These are phyloP conservation scores for Tylopilus vinaceipallidus DNA, from an alignment of 768 basidiomycete species.

Conservation along the genomic window DNA sequence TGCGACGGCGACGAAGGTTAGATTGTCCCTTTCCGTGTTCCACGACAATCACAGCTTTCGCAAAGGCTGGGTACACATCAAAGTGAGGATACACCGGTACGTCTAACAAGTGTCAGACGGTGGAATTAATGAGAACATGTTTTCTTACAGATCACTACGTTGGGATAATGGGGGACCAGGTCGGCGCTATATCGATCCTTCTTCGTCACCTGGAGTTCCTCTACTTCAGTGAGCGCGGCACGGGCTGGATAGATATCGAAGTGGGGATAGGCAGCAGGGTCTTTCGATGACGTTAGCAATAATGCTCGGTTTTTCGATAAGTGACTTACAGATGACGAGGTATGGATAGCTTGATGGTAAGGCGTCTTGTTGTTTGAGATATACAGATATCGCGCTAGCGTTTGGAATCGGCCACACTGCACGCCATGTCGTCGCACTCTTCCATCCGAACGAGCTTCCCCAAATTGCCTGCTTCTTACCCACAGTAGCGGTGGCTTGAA, in stretches of 20 bases:
- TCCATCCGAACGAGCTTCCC: slow-evolving; percentile 26
- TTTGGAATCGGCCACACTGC: slow-evolving; percentile 17
- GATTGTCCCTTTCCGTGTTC: slow-evolving; percentile 1
- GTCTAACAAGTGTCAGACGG: slow-evolving; percentile 18
- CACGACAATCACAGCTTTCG: background rate
- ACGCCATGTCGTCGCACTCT: slow-evolving; percentile 14
- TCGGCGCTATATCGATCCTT: background rate
- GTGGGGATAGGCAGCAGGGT: slow-evolving; percentile 40
- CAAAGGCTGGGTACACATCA: slow-evolving; percentile 17
- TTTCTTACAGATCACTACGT: slow-evolving; percentile 36
- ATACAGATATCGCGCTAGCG: background rate
- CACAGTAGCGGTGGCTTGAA: slow-evolving; percentile 38
- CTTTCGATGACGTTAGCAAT: slow-evolving; percentile 31
- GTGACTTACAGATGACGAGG: slow-evolving; percentile 29
- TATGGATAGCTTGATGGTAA: slow-evolving; percentile 23
- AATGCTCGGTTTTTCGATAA: background rate
- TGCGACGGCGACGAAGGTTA: slow-evolving; percentile 10
- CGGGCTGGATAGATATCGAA: slow-evolving; percentile 38
- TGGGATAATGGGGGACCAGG: slow-evolving; percentile 31
- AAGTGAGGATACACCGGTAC: slow-evolving; percentile 23
- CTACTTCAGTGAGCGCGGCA: background rate
- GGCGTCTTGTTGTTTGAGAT: slow-evolving; percentile 1
- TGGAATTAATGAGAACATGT: background rate
- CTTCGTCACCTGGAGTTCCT: background rate
- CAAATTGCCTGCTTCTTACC: slow-evolving; percentile 46